Conservation (phyloP, 441 rosid species). For the Sinapis alba region DNA sequence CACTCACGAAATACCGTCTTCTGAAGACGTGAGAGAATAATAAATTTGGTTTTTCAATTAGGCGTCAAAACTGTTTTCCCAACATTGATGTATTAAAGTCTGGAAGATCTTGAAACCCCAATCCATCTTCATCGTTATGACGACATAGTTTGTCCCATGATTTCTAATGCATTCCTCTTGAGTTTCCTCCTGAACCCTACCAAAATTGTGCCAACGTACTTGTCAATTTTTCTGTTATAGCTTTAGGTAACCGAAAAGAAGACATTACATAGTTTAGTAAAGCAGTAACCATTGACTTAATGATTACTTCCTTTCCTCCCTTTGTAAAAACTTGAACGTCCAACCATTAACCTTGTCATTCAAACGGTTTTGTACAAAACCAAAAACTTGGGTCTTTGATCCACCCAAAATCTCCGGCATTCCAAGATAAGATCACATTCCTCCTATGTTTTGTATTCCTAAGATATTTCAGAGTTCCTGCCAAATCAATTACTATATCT, state of each 20-base stretch:
- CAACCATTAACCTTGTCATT: neutral
- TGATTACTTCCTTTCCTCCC: neutral
- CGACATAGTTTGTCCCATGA: neutral
- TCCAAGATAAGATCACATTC: neutral
- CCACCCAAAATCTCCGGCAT: neutral
- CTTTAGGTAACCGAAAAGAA: neutral
- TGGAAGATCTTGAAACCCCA: neutral
- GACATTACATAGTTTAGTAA: neutral
- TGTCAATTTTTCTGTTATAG: neutral
- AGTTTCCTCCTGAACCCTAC: neutral
- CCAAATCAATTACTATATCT: neutral
- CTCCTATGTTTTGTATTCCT: neutral
- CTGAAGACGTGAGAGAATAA: neutral
- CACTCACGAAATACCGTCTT: neutral
- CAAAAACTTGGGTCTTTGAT: neutral
- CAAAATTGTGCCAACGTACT: neutral
- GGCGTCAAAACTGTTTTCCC: neutral
- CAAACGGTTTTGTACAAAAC: neutral
- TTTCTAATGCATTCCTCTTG: neutral
- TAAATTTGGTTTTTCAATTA: neutral
- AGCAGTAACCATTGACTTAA: neutral
- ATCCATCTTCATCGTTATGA: neutral
- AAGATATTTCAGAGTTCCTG: neutral
- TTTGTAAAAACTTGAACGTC: neutral
- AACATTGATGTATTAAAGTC: neutral